Base-by-base conservation (phyloP, 2,329 filamentous ascomycete genomes). In the Chrysoporthe deuterocubensis region DNA sequence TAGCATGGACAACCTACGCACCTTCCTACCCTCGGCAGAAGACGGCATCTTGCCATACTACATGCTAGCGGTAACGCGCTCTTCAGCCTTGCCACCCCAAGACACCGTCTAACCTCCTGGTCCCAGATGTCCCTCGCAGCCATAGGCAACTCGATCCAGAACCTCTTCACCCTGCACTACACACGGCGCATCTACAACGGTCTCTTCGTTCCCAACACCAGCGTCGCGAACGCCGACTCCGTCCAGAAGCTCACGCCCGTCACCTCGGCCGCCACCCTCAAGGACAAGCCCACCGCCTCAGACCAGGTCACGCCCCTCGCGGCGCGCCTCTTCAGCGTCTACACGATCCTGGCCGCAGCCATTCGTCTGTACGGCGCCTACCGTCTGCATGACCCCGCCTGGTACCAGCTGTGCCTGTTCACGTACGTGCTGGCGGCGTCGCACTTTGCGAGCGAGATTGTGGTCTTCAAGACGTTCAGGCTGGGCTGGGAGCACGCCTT, bases 141-240 rank as follows among this genome's bases (percentile, higher is more conserved):
- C 42, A 84, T 96, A 68, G 90, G 88, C 75, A 99, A 99, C 84
- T 91, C 89, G 46, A 77, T 96, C 59, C 94, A 97, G 83, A 89
- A 92, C 76, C 96, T 97, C 81, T 75, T 83, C 46, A 96, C 93
- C 21, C 85, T 94, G 3, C 85, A 89, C 78, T 96, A 92, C 81
- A 94, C 94, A 8, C 89, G 90, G n/a, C 91, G 93, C 78, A 88
- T 98, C 76, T 99, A 98, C 84, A 88, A 90, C 73, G 89, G 89
- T 69, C 81, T 81, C 71, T 89, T 88, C 74, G 79, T 89, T 26
- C 78, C 81, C 64, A 87, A 87, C 81, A 68, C 78, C 50, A 76
- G 78, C 43, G 78, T 86, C 13, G 78, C 78, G 11, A 74, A 80
- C 60, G 79, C 75, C 67, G 78, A 81, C 64, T 74, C 76, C 58